Evolutionary conservation across 192 early-diverging fungal species (phyloP), one percentile per base, ranked within the genome.

Genomic region (Backusella mclennaniae): DNA sequence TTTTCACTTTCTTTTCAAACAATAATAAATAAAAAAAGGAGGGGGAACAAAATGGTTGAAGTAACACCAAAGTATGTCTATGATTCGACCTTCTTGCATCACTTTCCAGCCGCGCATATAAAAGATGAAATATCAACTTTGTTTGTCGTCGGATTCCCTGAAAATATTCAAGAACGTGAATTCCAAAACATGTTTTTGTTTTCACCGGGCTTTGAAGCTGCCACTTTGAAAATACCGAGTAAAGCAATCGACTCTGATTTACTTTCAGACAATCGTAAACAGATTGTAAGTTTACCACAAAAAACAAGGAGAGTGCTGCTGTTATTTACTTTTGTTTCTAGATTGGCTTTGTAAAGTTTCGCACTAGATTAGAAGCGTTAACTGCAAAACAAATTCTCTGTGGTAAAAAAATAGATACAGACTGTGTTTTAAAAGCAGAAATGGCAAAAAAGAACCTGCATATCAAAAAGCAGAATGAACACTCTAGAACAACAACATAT

Each of bases 171-270:
- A 81, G 97, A 99, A 83, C 88, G 98, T 67, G 98, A 99, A 84
- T 99, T 99, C 80, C 97, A 97, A 79, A 98, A 97, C 86, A 98
- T 98, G 96, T 99, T 99, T 85, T 95, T 93, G 33, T 98, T 99
- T 77, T 95, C 94, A 23, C 88, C 94, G 35, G 98, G 97, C 12
- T 99, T 99, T 71, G 98, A 98, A 79, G 98, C 97, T 5, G 97
- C 98, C 14, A 95, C 96, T 6, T 88, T 99, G 36, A 99, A 98
- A 85, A 88, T 95, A 44, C 95, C 96, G 26, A 81, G 84, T 56
- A 85, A 86, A 81, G 92, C 92, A 59, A 89, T 84, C 38, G 84
- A 86, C 29, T 87, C 89, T 56, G 89, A 90, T 49, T 81, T 86
- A 71, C 80, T 80, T 1, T 79, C 73, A 35, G 84, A 89, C 44